Evolutionary conservation across 192 early-diverging fungal species (phyloP).

Genomic region (Funneliformis geosporum): DNA sequence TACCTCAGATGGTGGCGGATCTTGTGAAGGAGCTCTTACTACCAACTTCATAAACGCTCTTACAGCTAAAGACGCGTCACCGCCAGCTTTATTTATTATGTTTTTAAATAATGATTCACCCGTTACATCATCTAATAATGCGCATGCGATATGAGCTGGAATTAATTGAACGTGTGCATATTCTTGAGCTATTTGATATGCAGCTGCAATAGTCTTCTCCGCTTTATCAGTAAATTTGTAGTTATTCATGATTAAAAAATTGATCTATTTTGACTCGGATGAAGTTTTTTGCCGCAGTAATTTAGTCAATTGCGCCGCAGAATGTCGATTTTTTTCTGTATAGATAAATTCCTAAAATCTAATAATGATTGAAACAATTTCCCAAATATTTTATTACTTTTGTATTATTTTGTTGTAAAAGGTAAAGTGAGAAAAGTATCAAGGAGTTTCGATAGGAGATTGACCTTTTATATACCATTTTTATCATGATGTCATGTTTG

Average conservation of each 20-base stretch:
- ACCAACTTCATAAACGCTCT: conserved; percentile 77
- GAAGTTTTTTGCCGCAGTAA: no score
- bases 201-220: conserved; percentile 62
- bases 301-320: no score
- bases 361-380: no score
- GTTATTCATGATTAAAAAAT: conserved; percentile 49
- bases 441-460: no score
- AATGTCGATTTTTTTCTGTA: no score
- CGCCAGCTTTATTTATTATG: conserved; percentile 84
- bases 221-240: conserved; percentile 88
- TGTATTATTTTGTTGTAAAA: no score
- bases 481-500: no score
- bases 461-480: no score
- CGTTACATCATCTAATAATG: conserved; percentile 82
- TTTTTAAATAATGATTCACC: conserved; percentile 73
- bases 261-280: background rate
- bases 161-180: conserved; percentile 72
- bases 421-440: no score
- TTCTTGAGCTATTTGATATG: conserved; percentile 72
- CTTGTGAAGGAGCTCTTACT: conserved; percentile 80
- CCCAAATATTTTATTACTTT: no score
- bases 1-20: conserved; percentile 79
- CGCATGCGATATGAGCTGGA: conserved; percentile 80
- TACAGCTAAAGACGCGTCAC: conserved; percentile 71
- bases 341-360: no score